Conservation (phyloP, 2,329 filamentous ascomycete genomes). For the Diaporthe sp. region DNA sequence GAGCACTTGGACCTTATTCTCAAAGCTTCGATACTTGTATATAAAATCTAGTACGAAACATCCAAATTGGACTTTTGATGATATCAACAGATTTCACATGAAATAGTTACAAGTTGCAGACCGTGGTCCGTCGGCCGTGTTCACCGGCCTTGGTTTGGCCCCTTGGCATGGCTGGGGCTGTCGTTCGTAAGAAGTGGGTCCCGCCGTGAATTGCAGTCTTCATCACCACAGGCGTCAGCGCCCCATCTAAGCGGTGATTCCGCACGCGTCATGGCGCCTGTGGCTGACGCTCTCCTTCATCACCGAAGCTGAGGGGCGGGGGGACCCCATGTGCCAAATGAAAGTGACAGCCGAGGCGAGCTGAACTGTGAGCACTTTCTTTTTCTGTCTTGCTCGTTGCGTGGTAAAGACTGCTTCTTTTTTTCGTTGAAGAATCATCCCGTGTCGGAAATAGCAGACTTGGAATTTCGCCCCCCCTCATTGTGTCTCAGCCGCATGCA, state of each 20-base stretch:
- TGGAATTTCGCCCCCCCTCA: neutral
- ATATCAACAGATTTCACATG: conserved; percentile 3
- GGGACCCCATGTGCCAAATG: neutral
- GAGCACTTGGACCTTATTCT: conserved; percentile 14
- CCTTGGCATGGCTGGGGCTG: conserved; percentile 8
- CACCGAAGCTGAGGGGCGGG: conserved; percentile 11
- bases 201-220: neutral
- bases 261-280: conserved; percentile 30
- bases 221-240: neutral
- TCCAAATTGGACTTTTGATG: conserved; percentile 9
- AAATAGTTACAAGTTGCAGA: neutral
- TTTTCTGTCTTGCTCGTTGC: neutral
- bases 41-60: conserved; percentile 25
- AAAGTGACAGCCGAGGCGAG: conserved; percentile 14
- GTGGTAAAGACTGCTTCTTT: neutral
- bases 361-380: neutral
- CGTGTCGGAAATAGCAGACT: neutral
- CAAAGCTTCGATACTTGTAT: conserved; percentile 35
- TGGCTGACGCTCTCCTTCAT: conserved; percentile 21
- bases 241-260: conserved; percentile 16
- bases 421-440: neutral
- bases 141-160: conserved; percentile 21
- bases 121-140: neutral
- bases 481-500: conserved; percentile 26
- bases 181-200: conserved; percentile 22